Evolutionary conservation across 371 early-diverging fungal species (phyloP).

Genomic region (Mortierella sp.): DNA sequence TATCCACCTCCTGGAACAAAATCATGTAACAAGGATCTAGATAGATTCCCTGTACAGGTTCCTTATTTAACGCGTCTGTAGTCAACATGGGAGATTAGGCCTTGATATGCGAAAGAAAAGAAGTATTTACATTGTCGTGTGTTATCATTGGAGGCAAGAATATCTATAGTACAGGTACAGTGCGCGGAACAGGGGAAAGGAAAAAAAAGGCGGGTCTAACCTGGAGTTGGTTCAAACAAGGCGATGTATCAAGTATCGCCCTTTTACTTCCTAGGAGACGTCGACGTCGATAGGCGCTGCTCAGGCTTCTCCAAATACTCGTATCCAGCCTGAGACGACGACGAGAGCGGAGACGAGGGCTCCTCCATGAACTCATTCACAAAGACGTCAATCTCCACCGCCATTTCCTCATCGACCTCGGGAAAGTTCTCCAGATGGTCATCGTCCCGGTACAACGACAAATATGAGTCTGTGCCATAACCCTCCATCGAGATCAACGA

Average conservation of each 20-base stretch:
- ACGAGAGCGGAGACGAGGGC: neutral
- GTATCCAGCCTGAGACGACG: neutral
- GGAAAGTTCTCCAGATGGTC: slow-evolving; percentile 68
- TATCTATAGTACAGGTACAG: no score
- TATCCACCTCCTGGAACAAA: no score
- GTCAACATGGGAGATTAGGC: no score
- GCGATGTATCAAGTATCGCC: no score
- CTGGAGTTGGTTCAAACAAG: neutral
- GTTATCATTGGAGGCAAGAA: no score
- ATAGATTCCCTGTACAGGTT: no score
- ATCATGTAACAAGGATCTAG: no score
- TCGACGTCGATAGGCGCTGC: neutral
- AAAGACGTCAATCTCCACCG: slow-evolving; percentile 51
- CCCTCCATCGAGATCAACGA: slow-evolving; percentile 80
- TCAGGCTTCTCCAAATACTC: neutral
- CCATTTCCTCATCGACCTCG: slow-evolving; percentile 55
- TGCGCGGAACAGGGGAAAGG: no score
- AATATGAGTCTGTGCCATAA: slow-evolving; percentile 80
- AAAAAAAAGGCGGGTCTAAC: no score
- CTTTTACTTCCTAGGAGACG: neutral
- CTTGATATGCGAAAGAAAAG: no score
- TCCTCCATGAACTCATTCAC: slow-evolving; percentile 49
- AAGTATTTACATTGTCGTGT: no score
- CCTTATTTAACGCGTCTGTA: no score
- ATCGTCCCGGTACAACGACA: slow-evolving; percentile 76